Base-by-base conservation (phyloP, 768 basidiomycete genomes). In the Pleurotus cornucopiae region DNA sequence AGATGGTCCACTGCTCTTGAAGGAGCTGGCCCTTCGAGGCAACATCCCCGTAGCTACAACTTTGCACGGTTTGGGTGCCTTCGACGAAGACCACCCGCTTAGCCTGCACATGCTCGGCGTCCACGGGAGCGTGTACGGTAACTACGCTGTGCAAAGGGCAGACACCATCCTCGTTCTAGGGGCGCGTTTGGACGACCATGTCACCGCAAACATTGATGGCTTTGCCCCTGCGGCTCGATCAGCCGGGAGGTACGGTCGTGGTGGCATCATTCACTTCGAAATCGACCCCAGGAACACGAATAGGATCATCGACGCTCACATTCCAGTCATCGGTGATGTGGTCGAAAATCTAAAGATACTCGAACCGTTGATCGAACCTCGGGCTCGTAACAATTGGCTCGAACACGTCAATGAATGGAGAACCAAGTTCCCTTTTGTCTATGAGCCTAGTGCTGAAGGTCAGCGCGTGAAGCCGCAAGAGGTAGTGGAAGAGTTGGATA, bases 221-320 rank as follows among this genome's bases (percentile, higher is more conserved):
- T 99, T 98, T 63, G 97, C 95, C 0, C 96, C 97, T 25, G 90
- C 85, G 9, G 96, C 97, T 1, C 79, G 79, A 49, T 86, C 87
- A 5, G 97, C 97, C 6, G 93, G 94, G 1, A 74, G 80, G 0
- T 79, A 86, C 61, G 92, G 95, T 44, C 83, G 85, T 1, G 97
- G 97, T 9, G 97, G 97, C 39, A 95, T 99, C 75, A 97, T 99
- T 67, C 97, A 98, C 76, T 98, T 99, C 66, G 97, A 99, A 76
- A 95, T 98, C 62, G 85, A 86, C 75, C 93, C 97, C 46, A 98
- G 98, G 80, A 98, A 98, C 73, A 81, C 98, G 72, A 98, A 98
- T 82, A 99, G 98, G 73, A 94, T 98, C 58, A 84, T 98, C 51
- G 85, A 98, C 52, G 95, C 97, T 20, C 85, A 89, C 45, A 89